Evolutionary conservation across 129 eudicot genomes (phyloP), one percentile per base, ranked within the genome.

Genomic region (Saussurea involucrata): DNA sequence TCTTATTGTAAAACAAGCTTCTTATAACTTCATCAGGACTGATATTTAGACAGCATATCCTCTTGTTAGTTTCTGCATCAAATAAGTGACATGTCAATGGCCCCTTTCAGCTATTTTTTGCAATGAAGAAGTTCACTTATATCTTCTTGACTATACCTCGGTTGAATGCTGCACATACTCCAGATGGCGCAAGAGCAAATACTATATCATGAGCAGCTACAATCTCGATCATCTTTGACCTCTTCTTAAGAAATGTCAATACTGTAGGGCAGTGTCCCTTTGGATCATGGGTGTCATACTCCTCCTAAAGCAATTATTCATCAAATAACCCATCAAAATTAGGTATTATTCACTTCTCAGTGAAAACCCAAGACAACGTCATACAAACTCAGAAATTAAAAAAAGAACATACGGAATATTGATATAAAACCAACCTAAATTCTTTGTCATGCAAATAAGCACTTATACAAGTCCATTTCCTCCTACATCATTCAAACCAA

Each of bases 101-200:
- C 75, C 80, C 37, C 34, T 25, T 72, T 29, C 65, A 40, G 11
- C 3, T 42, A n/a, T 18, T 17, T 24, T 57, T 32, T n/a, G 28
- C 6, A 66, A 31, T 21, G 61, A 28, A 24, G 33, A 70, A 9
- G 12, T 17, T 31, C 24, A 9, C 53, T 29, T 36, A 28, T 42
- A 63, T 61, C 24, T 65, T 28, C 15, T n/a, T 29, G n/a, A 66
- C 17, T 76, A 36, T 71, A 92, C 98, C 98, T 82, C 98, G 87
- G 82, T 91, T 90, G 69, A 92, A 92, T 58, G 98, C 98, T 75
- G 96, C 98, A 88, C 98, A 92, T 58, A 90, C 89, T 57, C 98
- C 98, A 24, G 96, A 92, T 67, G 90, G 98, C 9, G 96, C 96
- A 74, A 92, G 98, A 33, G 98, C 96, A 85, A 92, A 92, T 40